Evolutionary conservation across 768 basidiomycete genomes (phyloP), one percentile per base, ranked within the genome.

Genomic region (Boletus tomentosulus): DNA sequence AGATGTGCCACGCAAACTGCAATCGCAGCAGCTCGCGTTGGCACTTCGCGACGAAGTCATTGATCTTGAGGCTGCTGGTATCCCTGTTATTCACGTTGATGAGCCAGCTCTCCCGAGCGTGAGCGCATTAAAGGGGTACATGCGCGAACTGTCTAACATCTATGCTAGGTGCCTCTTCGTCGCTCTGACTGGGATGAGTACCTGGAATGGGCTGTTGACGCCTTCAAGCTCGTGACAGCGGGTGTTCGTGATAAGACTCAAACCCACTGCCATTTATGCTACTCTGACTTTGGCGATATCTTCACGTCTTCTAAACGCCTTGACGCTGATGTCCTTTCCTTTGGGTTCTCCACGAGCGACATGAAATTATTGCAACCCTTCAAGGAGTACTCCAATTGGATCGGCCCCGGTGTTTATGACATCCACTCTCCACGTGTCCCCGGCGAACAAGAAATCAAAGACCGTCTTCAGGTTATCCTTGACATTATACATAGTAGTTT

Each of bases 371-470:
- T 99, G 66, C 82, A 85, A 58, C 93, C 92, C 65, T 99, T 98
- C 89, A 86, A 91, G 81, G 78, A 88, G 55, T 89, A 92, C 73
- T 89, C 91, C 53, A 96, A 94, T 80, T 86, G 91, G 77, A 98
- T 98, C 69, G 94, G 96, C 54, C 96, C 96, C 19, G 96, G 93
- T 82, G 92, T 97, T 68, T 97, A 97, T 70, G 95, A 98, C 72
- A 97, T 99, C 76, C 97, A 98, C 81, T 98, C 94, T 63, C 97
- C 97, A 58, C 94, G 97, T 84, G 91, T 99, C 59, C 97, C 97
- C 43, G 77, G 84, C 56, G 84, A 86, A 64, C 82, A 93, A 72
- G 97, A 99, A 78, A 94, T 98, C 77, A 88, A 86, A 78, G 87
- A 95, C 64, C 90, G 95, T 65, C 79, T 98, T 69, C 82, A 82